Percentiles rank a stretch among this genome's conserved stretches.
These are phyloP conservation scores for Harringtonia aguacate DNA, from an alignment of 2,329 filamentous ascomycete species.

Conservation along the genomic window DNA sequence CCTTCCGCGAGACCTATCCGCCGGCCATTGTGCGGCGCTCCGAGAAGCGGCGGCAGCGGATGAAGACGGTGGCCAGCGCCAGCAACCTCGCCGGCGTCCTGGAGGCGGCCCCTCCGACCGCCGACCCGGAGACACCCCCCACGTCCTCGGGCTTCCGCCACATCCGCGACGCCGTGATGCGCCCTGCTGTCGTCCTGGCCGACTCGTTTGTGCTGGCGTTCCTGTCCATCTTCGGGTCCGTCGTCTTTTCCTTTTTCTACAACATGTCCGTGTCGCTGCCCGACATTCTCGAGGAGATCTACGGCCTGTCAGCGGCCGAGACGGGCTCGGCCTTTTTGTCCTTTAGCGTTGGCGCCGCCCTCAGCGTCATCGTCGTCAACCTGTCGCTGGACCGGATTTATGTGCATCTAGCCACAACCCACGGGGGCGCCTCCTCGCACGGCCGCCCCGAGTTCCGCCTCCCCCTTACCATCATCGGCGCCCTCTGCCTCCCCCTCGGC, in stretches of 20 bases:
- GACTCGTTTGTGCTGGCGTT: slow-evolving; percentile 31
- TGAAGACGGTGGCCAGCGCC: neutral
- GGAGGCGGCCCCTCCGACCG: no score
- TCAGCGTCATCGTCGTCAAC: slow-evolving; percentile 40
- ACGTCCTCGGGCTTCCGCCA: slow-evolving; percentile 33
- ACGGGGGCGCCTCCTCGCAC: neutral
- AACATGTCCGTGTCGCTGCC: slow-evolving; percentile 42
- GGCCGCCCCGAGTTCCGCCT: slow-evolving; percentile 44
- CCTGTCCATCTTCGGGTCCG: slow-evolving; percentile 32
- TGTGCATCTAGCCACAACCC: slow-evolving; percentile 27
- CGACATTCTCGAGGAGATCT: slow-evolving; percentile 34
- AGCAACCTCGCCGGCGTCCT: slow-evolving; percentile 11
- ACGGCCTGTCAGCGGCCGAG: slow-evolving; percentile 36
- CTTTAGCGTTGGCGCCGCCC: slow-evolving; percentile 41
- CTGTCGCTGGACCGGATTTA: slow-evolving; percentile 41
- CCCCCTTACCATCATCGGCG: slow-evolving; percentile 37
- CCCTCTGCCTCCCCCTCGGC: slow-evolving; percentile 31
- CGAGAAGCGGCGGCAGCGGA: neutral
- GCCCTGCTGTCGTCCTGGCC: slow-evolving; percentile 35
- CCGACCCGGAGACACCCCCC: slow-evolving; percentile 14
- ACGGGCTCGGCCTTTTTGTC: slow-evolving; percentile 42
- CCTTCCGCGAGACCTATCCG: slow-evolving; percentile 24
- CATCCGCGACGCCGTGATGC: slow-evolving; percentile 31
- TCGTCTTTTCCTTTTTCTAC: slow-evolving; percentile 42
- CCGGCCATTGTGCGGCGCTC: slow-evolving; percentile 36